Evolutionary conservation across 148 eudicot species (phyloP).

Genomic region (Chenopodium quinoa): DNA sequence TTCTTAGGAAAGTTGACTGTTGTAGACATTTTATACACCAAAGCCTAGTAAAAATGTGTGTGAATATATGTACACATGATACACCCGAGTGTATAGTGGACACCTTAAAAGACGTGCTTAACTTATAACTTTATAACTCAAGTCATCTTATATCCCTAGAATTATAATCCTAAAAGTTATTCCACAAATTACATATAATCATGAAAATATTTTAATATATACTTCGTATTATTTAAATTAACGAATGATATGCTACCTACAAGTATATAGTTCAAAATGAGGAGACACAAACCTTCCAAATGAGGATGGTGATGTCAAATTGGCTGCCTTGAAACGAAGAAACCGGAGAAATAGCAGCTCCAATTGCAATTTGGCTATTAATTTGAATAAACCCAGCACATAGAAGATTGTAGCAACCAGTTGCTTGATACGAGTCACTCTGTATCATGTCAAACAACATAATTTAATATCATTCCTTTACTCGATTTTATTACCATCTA

Average conservation of each 20-base stretch:
- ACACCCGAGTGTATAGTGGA: no score
- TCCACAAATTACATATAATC: no score
- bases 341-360: conserved; percentile 93
- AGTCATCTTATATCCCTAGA: no score
- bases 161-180: no score
- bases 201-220: no score
- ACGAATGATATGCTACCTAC: no score
- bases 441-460: conserved; percentile 25
- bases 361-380: conserved; percentile 85
- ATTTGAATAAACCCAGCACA: conserved; percentile 92
- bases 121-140: no score
- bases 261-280: no score
- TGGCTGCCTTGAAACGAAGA: conserved; percentile 54
- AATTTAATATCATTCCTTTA: not conserved
- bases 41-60: no score
- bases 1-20: not conserved
- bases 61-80: no score
- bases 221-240: no score
- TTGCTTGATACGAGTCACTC: conserved; percentile 95
- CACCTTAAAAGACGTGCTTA: no score
- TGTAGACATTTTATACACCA: not conserved
- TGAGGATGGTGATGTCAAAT: conserved; percentile 74
- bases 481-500: not conserved
- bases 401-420: conserved; percentile 94
- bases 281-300: conserved; percentile 73